phyloP scores from a whole-genome alignment of 108 stramenopile genomes.

The Skeletonema menzelii region DNA sequence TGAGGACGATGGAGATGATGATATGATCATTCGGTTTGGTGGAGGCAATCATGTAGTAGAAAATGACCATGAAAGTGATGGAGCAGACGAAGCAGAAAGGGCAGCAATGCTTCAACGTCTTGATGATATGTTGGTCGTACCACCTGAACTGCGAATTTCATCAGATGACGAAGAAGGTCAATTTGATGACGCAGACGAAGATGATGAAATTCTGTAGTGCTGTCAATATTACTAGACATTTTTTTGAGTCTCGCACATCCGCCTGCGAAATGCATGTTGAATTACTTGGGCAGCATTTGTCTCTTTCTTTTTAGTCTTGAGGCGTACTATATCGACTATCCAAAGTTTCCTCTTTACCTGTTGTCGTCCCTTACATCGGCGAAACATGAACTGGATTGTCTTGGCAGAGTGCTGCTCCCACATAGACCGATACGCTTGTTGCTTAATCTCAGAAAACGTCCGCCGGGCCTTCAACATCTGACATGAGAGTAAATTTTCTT shows the following conservation, averaged over 20 bases:
- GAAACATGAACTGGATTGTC: constrained; percentile 26
- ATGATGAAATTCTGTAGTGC: constrained; percentile 42
- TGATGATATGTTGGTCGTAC: constrained; percentile 63
- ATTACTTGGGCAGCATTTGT: not conserved
- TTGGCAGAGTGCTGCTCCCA: constrained; percentile 20
- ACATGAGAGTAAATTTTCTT: constrained; percentile 20
- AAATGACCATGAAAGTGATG: constrained; percentile 14
- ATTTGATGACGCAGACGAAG: constrained; percentile 58
- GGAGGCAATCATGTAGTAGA: constrained; percentile 7
- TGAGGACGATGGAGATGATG: constrained; percentile 2
- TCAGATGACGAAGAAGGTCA: constrained; percentile 48
- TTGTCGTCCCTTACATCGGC: constrained; percentile 13
- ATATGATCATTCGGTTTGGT: constrained; percentile 6
- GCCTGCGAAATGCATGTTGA: not conserved
- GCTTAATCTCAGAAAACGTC: not conserved
- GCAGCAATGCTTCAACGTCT: constrained; percentile 55
- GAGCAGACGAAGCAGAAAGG: constrained; percentile 47
- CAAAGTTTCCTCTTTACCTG: constrained; percentile 1
- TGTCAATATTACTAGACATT: not conserved
- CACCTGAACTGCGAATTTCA: constrained; percentile 59
- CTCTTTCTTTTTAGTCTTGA: not conserved
- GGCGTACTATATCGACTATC: constrained; percentile 11
- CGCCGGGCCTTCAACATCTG: constrained; percentile 15
- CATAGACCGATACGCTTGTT: constrained; percentile 26
- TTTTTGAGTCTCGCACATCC: not conserved